Conservation (phyloP, 768 basidiomycete genomes). For the Panaeolus cyanescens region DNA sequence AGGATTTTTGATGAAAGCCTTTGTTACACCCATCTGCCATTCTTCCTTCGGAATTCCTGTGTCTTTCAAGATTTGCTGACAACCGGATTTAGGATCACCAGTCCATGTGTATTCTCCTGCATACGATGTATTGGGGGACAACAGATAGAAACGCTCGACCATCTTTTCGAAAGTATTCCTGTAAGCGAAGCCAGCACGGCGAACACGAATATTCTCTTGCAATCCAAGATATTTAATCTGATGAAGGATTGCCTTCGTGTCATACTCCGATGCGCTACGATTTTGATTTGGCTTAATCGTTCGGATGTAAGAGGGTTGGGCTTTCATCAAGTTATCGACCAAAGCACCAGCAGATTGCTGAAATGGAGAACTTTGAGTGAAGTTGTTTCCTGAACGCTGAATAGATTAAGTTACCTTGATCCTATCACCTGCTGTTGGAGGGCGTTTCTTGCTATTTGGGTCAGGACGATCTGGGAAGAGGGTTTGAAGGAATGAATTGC, state of each 20-base stretch:
- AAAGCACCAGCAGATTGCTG: slow-evolving; percentile 92
- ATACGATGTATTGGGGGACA: slow-evolving; percentile 94
- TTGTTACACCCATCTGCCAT: slow-evolving; percentile 99
- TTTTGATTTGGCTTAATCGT: slow-evolving; percentile 99
- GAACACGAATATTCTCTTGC: slow-evolving; percentile 97
- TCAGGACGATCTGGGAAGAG: slow-evolving; percentile 95
- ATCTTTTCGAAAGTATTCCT: slow-evolving; percentile 98
- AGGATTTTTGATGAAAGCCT: slow-evolving; percentile 99
- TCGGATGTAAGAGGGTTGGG: slow-evolving; percentile 96
- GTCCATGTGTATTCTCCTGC: slow-evolving; percentile 99
- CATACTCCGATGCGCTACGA: slow-evolving; percentile 88
- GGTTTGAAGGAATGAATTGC: slow-evolving; percentile 83
- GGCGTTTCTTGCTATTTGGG: slow-evolving; percentile 95
- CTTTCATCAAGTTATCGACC: slow-evolving; percentile 97
- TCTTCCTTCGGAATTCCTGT: slow-evolving; percentile 96
- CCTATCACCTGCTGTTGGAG: slow-evolving; percentile 96
- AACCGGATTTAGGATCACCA: slow-evolving; percentile 88
- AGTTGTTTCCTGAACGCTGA: not conserved
- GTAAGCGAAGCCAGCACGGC: slow-evolving; percentile 97
- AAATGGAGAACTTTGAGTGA: slow-evolving; percentile 2
- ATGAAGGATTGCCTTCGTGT: slow-evolving; percentile 92
- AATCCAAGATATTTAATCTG: slow-evolving; percentile 99
- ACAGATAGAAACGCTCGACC: slow-evolving; percentile 96
- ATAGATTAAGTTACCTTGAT: slow-evolving; percentile 70
- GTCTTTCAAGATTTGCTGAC: slow-evolving; percentile 89